Conservation (phyloP, 148 eudicot genomes). For the Chenopodium quinoa region DNA sequence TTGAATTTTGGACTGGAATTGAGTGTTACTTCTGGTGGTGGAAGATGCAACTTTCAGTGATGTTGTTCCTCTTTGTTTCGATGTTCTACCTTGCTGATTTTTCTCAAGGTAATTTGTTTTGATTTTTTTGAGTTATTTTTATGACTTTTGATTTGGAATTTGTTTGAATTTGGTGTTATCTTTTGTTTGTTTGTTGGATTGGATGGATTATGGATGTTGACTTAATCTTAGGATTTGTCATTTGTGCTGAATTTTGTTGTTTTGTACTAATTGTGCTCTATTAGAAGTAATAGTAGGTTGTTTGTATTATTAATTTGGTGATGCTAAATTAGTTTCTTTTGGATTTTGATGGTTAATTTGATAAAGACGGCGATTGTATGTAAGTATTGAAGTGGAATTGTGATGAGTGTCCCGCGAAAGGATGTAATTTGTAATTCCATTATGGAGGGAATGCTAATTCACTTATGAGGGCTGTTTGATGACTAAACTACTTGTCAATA, state of each 20-base stretch:
- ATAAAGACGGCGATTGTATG: background rate
- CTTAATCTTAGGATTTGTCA: background rate
- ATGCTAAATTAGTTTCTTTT: background rate
- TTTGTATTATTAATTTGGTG: background rate
- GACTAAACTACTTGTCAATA: background rate
- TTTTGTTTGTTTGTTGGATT: background rate
- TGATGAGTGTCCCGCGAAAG: too few relatives aligned
- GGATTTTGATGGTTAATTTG: background rate
- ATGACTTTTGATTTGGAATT: background rate
- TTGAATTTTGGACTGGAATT: background rate
- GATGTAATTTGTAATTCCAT: too few relatives aligned
- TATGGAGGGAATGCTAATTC: background rate
- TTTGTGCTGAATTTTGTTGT: background rate
- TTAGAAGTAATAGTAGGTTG: background rate
- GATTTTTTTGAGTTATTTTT: background rate
- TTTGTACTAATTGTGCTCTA: background rate
- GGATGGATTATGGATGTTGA: background rate
- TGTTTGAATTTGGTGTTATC: background rate
- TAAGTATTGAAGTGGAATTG: too few relatives aligned
- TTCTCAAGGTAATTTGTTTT: slow-evolving; percentile 13
- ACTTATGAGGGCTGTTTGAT: background rate
- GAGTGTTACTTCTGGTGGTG: background rate
- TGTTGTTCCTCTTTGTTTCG: slow-evolving; percentile 14
- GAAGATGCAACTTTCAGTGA: slow-evolving; percentile 26
- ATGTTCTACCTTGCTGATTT: background rate